phyloP scores from a whole-genome alignment of 108 stramenopile genomes.

The Conticribra weissflogii region DNA sequence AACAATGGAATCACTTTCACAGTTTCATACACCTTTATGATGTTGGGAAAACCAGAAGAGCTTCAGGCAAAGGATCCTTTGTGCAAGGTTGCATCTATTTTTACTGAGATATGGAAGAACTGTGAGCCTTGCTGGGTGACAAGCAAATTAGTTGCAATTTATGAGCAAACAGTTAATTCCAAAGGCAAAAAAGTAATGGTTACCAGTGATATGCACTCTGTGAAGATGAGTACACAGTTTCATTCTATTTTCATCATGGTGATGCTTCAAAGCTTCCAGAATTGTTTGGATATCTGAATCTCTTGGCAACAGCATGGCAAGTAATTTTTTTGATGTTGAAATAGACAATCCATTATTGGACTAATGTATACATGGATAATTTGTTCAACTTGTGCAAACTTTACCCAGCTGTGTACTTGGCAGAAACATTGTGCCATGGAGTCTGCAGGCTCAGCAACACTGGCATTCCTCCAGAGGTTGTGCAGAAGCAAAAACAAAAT shows the following conservation, averaged over 20 bases:
- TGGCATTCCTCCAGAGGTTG: neutral
- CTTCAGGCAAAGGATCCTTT: constrained; percentile 2
- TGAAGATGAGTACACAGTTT: too few species aligned
- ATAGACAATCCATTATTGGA: constrained; percentile 17
- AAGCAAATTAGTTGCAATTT: constrained; percentile 21
- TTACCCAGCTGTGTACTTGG: constrained; percentile 1
- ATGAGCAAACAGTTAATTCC: constrained; percentile 41
- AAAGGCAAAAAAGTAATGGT: constrained; percentile 39
- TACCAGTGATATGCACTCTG: constrained; percentile 42
- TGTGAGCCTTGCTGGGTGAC: constrained; percentile 8
- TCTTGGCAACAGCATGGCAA: constrained; percentile 1
- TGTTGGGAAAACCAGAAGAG: neutral
- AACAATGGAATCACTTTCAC: constrained; percentile 3
- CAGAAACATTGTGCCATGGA: neutral
- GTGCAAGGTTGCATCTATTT: constrained; percentile 11
- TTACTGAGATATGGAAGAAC: constrained; percentile 1
- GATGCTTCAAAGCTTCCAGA: neutral
- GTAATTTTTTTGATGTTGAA: constrained; percentile 5
- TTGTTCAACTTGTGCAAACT: constrained; percentile 17
- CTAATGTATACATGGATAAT: too few species aligned
- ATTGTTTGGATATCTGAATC: neutral
- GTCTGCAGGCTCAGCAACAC: neutral
- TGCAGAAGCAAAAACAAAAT: constrained; percentile 4
- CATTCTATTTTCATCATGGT: constrained; percentile 15
- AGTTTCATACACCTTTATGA: constrained; percentile 7